Evolutionary conservation across 352 stramenopile genomes (phyloP).

Genomic region (Phytophthora aleatoria): DNA sequence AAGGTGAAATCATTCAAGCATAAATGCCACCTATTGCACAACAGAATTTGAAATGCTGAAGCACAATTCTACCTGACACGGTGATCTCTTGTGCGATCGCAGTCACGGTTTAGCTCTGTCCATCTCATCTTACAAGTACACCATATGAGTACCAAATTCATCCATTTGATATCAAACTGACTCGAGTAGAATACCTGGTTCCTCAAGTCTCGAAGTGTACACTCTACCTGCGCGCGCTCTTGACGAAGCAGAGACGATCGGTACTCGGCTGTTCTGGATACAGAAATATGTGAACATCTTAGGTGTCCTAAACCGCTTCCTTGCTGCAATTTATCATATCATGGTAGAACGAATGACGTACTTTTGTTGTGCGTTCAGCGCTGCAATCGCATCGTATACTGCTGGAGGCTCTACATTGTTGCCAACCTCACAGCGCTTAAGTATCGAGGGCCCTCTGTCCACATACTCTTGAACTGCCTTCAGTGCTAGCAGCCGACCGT

Average conservation of each 20-base stretch:
- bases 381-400: constrained; percentile 40
- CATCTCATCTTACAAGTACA: constrained; percentile 24
- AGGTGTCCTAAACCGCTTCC: neutral
- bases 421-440: neutral
- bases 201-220: constrained; percentile 18
- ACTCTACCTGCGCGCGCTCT: constrained; percentile 22
- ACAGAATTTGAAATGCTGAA: neutral
- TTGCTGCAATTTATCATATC: neutral
- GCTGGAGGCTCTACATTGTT: constrained; percentile 4
- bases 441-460: constrained; percentile 13
- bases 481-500: constrained; percentile 33
- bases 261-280: constrained; percentile 9
- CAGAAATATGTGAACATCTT: neutral
- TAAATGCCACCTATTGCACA: neutral
- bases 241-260: constrained; percentile 12
- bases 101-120: constrained; percentile 23
- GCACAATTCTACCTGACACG: constrained; percentile 25
- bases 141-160: neutral
- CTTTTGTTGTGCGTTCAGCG: constrained; percentile 25
- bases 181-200: constrained; percentile 21
- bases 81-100: constrained; percentile 24
- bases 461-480: constrained; percentile 22
- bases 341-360: constrained; percentile 10
- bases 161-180: neutral
- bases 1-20: neutral